These are phyloP conservation scores for Tillandsia leiboldiana DNA, from an alignment of 176 grass and related monocot genomes.

Conservation along the genomic window DNA sequence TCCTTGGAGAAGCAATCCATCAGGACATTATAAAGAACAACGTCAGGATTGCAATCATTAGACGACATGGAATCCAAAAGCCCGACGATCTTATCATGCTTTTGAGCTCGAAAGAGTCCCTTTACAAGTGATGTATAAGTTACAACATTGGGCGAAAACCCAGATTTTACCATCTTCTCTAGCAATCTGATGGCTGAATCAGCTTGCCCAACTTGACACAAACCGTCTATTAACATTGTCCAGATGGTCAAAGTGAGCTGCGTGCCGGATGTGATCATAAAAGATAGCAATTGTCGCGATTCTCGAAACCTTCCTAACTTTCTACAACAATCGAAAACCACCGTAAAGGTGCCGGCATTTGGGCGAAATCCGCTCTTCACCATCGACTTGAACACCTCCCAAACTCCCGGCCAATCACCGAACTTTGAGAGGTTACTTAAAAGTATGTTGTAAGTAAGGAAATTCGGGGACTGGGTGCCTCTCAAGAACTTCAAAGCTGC, in stretches of 20 bases:
- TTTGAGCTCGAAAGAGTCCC: conserved; percentile 51
- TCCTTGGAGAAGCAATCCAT: conserved; percentile 70
- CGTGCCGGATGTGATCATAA: conserved; percentile 38
- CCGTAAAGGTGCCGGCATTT: conserved; percentile 22
- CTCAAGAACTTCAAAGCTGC: conserved; percentile 23
- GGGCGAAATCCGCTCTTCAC: conserved; percentile 44
- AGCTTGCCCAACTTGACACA: conserved; percentile 40
- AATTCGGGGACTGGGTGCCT: conserved; percentile 44
- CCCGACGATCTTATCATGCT: conserved; percentile 24
- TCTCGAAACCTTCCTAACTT: conserved; percentile 42
- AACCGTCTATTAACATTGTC: conserved; percentile 61
- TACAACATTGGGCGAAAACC: conserved; percentile 43
- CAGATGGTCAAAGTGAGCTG: conserved; percentile 40
- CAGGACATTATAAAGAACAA: conserved; percentile 73
- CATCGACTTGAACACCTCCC: conserved; percentile 39
- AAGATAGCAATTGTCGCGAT: conserved; percentile 49
- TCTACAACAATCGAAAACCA: conserved; percentile 52
- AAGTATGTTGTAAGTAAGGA: conserved; percentile 60
- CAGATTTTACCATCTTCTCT: conserved; percentile 49
- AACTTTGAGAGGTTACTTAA: conserved; percentile 55
- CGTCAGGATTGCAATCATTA: conserved; percentile 47
- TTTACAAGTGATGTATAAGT: conserved; percentile 68
- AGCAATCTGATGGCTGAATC: conserved; percentile 41
- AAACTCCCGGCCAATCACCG: conserved; percentile 33
- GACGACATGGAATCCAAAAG: conserved; percentile 51